Percentiles rank a stretch among this genome's conserved stretches.
Evolutionary conservation across 495 filamentous ascomycete species (phyloP).

Genomic region (Cercophora samala): DNA sequence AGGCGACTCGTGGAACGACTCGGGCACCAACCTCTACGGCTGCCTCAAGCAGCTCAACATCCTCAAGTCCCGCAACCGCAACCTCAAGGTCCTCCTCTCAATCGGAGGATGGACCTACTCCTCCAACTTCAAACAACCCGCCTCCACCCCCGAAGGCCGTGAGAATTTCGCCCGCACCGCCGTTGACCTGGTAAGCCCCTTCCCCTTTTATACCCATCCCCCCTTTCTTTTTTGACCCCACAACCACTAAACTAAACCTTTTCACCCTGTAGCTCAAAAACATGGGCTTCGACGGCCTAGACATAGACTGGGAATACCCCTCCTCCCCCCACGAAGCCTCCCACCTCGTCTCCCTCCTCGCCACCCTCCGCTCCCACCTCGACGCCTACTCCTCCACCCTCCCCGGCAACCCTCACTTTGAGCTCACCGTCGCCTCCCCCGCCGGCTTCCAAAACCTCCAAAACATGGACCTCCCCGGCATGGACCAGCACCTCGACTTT

Average conservation of each 20-base stretch:
- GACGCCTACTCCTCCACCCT: conserved; percentile 52
- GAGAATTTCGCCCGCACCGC: conserved; percentile 66
- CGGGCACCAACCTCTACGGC: conserved; percentile 76
- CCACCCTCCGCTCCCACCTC: conserved; percentile 60
- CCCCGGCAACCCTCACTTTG: conserved; percentile 57
- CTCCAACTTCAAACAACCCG: conserved; percentile 73
- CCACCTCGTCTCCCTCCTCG: conserved; percentile 73
- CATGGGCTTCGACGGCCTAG: conserved; percentile 55
- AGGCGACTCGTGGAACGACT: conserved; percentile 70
- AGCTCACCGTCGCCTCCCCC: conserved; percentile 74
- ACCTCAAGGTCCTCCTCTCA: conserved; percentile 86
- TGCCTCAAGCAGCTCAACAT: conserved; percentile 93
- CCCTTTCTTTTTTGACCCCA: neutral
- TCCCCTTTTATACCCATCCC: neutral
- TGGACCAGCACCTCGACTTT: conserved; percentile 85
- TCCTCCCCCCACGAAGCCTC: conserved; percentile 58
- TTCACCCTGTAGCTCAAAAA: conserved; percentile 53
- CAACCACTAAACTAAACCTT: neutral
- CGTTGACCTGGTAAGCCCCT: conserved; percentile 50
- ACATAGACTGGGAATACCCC: conserved; percentile 65
- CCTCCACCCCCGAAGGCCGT: conserved; percentile 59
- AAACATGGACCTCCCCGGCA: conserved; percentile 66
- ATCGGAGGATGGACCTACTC: conserved; percentile 98
- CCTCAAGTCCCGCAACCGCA: conserved; percentile 81
- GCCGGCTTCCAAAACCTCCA: conserved; percentile 68